A percentile compares a stretch with the other conserved stretches of the same genome.
phyloP scores from a whole-genome alignment of 768 basidiomycete species.

The Calocybe gangraenosa region DNA sequence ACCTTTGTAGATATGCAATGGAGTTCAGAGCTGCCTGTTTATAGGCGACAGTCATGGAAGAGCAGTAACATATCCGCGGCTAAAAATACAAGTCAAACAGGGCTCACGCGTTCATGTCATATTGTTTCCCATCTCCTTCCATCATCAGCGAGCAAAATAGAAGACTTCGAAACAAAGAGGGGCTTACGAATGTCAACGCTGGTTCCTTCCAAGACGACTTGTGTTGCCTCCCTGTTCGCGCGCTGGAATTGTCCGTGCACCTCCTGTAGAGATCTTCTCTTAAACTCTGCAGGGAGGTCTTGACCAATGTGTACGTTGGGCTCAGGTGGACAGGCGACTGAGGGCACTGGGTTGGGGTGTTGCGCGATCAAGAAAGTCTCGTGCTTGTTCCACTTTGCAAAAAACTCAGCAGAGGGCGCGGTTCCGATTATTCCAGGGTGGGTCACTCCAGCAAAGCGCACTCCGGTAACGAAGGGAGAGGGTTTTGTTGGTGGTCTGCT shows the following conservation, averaged over 20 bases:
- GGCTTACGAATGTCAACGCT: slow-evolving; percentile 64
- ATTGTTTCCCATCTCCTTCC: slow-evolving; percentile 71
- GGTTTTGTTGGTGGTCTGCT: no score
- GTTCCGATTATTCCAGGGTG: slow-evolving; percentile 78
- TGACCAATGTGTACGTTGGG: slow-evolving; percentile 63
- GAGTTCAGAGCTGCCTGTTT: slow-evolving; percentile 78
- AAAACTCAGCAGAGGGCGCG: slow-evolving; percentile 65
- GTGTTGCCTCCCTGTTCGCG: no score
- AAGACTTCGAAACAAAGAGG: neutral
- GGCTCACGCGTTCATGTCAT: slow-evolving; percentile 71
- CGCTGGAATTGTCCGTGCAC: no score
- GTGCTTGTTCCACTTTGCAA: slow-evolving; percentile 74
- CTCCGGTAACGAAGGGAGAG: no score
- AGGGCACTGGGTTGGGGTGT: slow-evolving; percentile 48
- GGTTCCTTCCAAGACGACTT: slow-evolving; percentile 74
- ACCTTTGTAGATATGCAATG: slow-evolving; percentile 68
- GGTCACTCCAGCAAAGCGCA: slow-evolving; percentile 73
- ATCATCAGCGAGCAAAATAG: neutral
- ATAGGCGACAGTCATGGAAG: slow-evolving; percentile 61
- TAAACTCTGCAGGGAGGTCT: slow-evolving; percentile 42
- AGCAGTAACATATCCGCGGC: neutral
- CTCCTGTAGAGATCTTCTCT: no score
- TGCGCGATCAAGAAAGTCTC: slow-evolving; percentile 60
- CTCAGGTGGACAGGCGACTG: slow-evolving; percentile 65
- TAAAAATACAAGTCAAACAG: neutral